These are phyloP conservation scores for Lipomyces starkeyi DNA, from an alignment of 805 yeast species.

Conservation along the genomic window DNA sequence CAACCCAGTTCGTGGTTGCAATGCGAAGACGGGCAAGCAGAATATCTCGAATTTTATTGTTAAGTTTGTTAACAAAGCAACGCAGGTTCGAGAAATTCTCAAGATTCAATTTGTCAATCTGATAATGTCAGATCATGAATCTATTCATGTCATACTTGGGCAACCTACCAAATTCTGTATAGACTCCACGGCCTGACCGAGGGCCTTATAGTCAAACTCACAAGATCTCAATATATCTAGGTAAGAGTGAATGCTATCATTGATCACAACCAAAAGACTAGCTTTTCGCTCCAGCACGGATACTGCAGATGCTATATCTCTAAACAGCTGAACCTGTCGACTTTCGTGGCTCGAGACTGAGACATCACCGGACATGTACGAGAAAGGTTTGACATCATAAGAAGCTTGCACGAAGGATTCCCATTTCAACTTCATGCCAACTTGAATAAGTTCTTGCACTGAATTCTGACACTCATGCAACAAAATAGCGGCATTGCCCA, in stretches of 20 bases:
- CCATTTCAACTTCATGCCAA: slow-evolving; percentile 59
- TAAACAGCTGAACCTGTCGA: slow-evolving; percentile 39
- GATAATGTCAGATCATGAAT: not conserved
- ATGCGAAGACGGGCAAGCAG: slow-evolving; percentile 44
- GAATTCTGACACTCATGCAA: slow-evolving; percentile 47
- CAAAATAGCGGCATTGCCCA: slow-evolving; percentile 53
- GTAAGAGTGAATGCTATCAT: slow-evolving; percentile 38
- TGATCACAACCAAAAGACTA: slow-evolving; percentile 44
- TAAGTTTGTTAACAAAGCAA: slow-evolving; percentile 47
- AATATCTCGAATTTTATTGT: slow-evolving; percentile 44
- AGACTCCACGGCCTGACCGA: slow-evolving; percentile 39
- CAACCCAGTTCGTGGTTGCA: slow-evolving; percentile 41
- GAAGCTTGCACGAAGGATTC: slow-evolving; percentile 53
- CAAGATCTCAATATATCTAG: slow-evolving; percentile 44
- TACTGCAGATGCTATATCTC: slow-evolving; percentile 47
- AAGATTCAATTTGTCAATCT: slow-evolving; percentile 39
- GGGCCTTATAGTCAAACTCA: slow-evolving; percentile 37
- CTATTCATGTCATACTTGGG: not conserved
- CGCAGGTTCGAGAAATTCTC: slow-evolving; percentile 50
- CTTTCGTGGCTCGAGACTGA: slow-evolving; percentile 22
- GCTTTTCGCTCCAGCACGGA: slow-evolving; percentile 45
- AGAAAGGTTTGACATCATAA: slow-evolving; percentile 51
- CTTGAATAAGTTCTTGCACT: slow-evolving; percentile 47
- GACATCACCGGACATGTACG: slow-evolving; percentile 20
- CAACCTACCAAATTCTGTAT: slow-evolving; percentile 46